Percentiles rank a stretch among this genome's conserved stretches.
phyloP scores from a whole-genome alignment of 495 filamentous ascomycete genomes.

The Penicillium herquei region DNA sequence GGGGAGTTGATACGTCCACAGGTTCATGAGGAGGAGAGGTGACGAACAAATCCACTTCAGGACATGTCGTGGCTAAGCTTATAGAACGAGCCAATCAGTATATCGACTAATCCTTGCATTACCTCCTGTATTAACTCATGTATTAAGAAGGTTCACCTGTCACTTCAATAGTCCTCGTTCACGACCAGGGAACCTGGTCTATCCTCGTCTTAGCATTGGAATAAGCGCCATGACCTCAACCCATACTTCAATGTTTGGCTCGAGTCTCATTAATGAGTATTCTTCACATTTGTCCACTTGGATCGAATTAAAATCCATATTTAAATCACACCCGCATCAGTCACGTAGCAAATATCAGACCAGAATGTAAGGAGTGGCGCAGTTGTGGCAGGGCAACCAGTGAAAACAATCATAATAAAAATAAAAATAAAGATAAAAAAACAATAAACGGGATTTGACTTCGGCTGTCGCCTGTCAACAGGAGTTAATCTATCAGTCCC shows the following conservation, averaged over 20 bases:
- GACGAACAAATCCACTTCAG: too few relatives aligned
- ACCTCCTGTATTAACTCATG: too few relatives aligned
- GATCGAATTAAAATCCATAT: not conserved
- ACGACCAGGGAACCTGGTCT: not conserved
- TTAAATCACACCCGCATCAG: constrained; percentile 14
- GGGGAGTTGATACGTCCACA: too few relatives aligned
- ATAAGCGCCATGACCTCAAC: too few relatives aligned
- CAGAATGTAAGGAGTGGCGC: constrained; percentile 14
- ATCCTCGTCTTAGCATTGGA: too few relatives aligned
- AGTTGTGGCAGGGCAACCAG: constrained; percentile 9
- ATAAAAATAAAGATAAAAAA: not conserved
- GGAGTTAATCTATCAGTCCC: constrained; percentile 8
- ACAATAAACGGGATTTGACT: not conserved
- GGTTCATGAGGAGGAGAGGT: too few relatives aligned
- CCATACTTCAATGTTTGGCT: not conserved
- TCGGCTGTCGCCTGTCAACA: constrained; percentile 2
- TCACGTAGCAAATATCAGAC: constrained; percentile 7
- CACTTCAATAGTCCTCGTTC: not conserved
- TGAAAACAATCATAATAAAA: not conserved
- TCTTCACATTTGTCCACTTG: not conserved
- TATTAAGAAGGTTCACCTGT: not conserved
- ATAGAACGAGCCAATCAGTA: too few relatives aligned
- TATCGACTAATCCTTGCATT: too few relatives aligned
- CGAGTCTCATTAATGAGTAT: not conserved
- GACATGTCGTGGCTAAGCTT: too few relatives aligned